Base-by-base conservation (phyloP, 1,139 yeast genomes). In the Saccharomycopsis crataegensis region DNA sequence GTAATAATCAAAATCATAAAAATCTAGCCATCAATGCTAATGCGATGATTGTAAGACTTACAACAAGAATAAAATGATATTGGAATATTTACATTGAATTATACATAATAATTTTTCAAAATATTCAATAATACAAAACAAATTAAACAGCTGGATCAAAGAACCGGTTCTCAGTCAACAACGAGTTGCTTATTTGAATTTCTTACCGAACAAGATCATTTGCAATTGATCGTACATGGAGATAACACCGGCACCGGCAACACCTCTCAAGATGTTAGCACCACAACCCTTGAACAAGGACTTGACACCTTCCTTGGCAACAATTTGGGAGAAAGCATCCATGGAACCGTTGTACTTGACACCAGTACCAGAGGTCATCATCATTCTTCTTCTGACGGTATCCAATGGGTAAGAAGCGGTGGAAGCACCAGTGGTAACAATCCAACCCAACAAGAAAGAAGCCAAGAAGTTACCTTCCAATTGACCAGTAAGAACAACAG, bases 261-360 rank as follows among this genome's bases (percentile, higher is more conserved):
- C 88, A 82, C 88, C 89, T 78, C 90, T 83, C 73, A 84, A 77
- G 75, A 83, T 83, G 84, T 83, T 83, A 68, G 90, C 90, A 79
- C 86, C 90, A 72, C 88, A 83, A 73, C 90, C 90, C 82, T 82
- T 83, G 84, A 83, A 84, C 72, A 84, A 76, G 62, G 90, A 82
- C 58, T 67, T 65, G 62, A 79, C 70, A 77, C 90, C 90, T 75
- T 83, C 89, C 64, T 81, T 78, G 63, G 85, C 85, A 63, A 83
- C 83, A 68, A 84, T 82, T 76, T 81, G 72, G 62, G 68, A 69
- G 82, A 82, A 81, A 65, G 87, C 85, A 70, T 83, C 88, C 70
- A 82, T 72, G 60, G 89, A 83, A 69, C 85, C 82, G 72, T 78
- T 74, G 79, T 83, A 84, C 75, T 83, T 82, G 66, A 81, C 84